Evolutionary conservation across 257 asterid genomes (phyloP).

Genomic region (Scutellaria baicalensis): DNA sequence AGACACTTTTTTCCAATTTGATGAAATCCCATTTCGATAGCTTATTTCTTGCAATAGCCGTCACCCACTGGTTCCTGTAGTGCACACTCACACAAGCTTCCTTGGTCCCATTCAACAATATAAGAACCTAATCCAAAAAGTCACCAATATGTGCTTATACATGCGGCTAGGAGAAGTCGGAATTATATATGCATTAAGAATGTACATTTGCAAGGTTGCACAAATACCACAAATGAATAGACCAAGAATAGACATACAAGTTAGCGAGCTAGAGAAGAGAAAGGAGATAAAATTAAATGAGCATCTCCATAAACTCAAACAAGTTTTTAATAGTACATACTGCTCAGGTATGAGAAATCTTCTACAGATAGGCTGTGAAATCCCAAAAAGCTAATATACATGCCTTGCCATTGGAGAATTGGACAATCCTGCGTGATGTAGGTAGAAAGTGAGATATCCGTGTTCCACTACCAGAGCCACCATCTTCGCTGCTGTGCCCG

Average conservation of each 20-base stretch:
- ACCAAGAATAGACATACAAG: neutral
- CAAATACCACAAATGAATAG: neutral
- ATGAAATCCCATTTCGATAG: neutral
- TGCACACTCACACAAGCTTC: neutral
- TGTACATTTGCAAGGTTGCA: neutral
- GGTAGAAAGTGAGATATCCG: conserved; percentile 96
- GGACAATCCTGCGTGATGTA: conserved; percentile 96
- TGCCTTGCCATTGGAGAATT: conserved; percentile 95
- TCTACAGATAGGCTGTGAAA: neutral
- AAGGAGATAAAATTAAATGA: neutral
- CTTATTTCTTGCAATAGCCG: neutral
- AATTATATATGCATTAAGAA: neutral
- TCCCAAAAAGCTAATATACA: neutral
- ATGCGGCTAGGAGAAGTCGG: neutral
- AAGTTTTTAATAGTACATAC: neutral
- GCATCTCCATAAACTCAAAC: neutral
- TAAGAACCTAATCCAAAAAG: neutral
- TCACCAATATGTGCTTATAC: neutral
- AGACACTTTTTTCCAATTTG: neutral
- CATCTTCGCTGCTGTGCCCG: conserved; percentile 84
- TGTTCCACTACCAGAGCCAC: conserved; percentile 71
- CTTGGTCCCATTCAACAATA: conserved; percentile 1
- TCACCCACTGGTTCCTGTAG: neutral
- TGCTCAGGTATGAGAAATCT: neutral
- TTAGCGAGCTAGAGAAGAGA: neutral